Percentiles rank a stretch among this genome's conserved stretches.
These are phyloP conservation scores for Lentinula sp. DNA, from an alignment of 768 basidiomycete species.

Conservation along the genomic window DNA sequence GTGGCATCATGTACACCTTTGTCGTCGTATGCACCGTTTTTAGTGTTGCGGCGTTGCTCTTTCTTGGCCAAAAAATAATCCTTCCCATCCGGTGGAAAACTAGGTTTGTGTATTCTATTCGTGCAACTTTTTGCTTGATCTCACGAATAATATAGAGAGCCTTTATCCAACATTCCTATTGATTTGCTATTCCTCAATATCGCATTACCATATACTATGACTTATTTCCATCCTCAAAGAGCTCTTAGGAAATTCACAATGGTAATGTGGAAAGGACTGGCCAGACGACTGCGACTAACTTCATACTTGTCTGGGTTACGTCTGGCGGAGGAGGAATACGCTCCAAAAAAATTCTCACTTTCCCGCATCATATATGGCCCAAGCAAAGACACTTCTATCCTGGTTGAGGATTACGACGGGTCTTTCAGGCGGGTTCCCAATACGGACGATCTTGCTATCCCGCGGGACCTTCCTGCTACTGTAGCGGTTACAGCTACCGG, in stretches of 20 bases:
- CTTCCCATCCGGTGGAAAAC: slow-evolving; percentile 85
- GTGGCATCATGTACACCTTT: slow-evolving; percentile 82
- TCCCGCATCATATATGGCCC: slow-evolving; percentile 21
- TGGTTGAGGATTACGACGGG: slow-evolving; percentile 37
- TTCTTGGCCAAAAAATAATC: slow-evolving; percentile 59
- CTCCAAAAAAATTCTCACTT: slow-evolving; percentile 33
- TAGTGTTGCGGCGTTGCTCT: slow-evolving; percentile 60
- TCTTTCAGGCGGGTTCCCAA: slow-evolving; percentile 80
- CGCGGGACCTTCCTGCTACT: slow-evolving; percentile 74
- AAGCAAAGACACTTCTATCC: slow-evolving; percentile 5
- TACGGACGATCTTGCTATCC: slow-evolving; percentile 74
- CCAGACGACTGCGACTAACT: slow-evolving; percentile 59
- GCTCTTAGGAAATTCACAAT: slow-evolving; percentile 47
- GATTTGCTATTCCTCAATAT: slow-evolving; percentile 86
- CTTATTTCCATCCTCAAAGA: slow-evolving; percentile 66
- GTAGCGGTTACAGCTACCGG: slow-evolving; percentile 64
- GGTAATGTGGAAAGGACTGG: slow-evolving; percentile 61
- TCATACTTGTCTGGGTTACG: slow-evolving; percentile 86
- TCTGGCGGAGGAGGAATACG: slow-evolving; percentile 55
- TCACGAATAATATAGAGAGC: slow-evolving; percentile 48
- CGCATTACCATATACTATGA: slow-evolving; percentile 76
- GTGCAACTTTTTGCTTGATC: background rate
- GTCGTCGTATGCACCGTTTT: slow-evolving; percentile 79
- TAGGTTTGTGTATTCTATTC: slow-evolving; percentile 43
- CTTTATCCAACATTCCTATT: slow-evolving; percentile 80